Evolutionary conservation across 768 basidiomycete genomes (phyloP).

Genomic region (Cyclocybe cylindracea): DNA sequence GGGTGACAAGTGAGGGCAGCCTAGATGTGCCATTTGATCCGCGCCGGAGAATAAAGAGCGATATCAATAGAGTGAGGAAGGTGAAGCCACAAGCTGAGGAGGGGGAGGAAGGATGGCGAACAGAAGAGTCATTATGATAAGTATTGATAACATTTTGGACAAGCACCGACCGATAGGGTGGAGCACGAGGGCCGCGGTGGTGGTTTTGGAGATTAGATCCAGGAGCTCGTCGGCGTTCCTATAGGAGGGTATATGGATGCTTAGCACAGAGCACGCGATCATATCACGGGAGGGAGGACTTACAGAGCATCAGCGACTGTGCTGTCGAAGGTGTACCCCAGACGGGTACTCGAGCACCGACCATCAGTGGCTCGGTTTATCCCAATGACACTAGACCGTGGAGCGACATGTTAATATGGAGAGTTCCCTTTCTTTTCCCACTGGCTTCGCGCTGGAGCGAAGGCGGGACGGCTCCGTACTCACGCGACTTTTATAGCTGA

Average conservation of each 20-base stretch:
- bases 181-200: slow-evolving; percentile 52
- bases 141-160: slow-evolving; percentile 7
- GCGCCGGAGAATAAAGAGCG: slow-evolving; percentile 46
- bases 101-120: slow-evolving; percentile 1
- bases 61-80: slow-evolving; percentile 49
- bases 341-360: slow-evolving; percentile 45
- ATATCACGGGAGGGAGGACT: slow-evolving; percentile 18
- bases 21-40: slow-evolving; percentile 37
- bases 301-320: slow-evolving; percentile 48
- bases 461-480: slow-evolving; percentile 15
- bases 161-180: slow-evolving; percentile 50
- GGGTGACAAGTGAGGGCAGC: slow-evolving; percentile 37
- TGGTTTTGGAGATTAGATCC: slow-evolving; percentile 42
- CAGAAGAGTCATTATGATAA: slow-evolving; percentile 3
- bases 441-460: slow-evolving; percentile 5
- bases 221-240: slow-evolving; percentile 37
- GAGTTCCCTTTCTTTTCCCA: neutral
- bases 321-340: slow-evolving; percentile 59
- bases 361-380: slow-evolving; percentile 36
- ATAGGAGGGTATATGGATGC: slow-evolving; percentile 8
- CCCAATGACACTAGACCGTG: slow-evolving; percentile 39
- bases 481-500: slow-evolving; percentile 47
- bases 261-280: slow-evolving; percentile 11
- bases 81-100: slow-evolving; percentile 46
- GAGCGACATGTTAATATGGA: neutral